phyloP scores from a whole-genome alignment of 2,329 filamentous ascomycete species.

The Mycosphaerella sp. region DNA sequence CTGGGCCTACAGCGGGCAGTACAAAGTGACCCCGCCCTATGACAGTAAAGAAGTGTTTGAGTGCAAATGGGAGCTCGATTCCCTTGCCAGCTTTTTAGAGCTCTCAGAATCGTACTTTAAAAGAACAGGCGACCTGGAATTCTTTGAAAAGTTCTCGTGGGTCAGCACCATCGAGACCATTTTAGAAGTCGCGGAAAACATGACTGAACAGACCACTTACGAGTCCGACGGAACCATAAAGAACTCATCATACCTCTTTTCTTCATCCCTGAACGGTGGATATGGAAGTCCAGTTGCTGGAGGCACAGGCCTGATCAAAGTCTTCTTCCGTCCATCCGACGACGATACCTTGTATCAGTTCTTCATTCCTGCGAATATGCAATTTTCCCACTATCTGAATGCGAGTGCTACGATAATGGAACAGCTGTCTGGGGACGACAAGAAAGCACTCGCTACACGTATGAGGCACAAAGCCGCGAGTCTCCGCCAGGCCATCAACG shows the following conservation, averaged over 20 bases:
- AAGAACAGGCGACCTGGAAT: slow-evolving; percentile 31
- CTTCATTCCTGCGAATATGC: slow-evolving; percentile 54
- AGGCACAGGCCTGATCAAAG: slow-evolving; percentile 42
- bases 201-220: slow-evolving; percentile 15
- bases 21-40: slow-evolving; percentile 40
- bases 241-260: slow-evolving; percentile 4
- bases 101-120: slow-evolving; percentile 43
- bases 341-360: slow-evolving; percentile 44
- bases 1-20: slow-evolving; percentile 47
- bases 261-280: slow-evolving; percentile 32
- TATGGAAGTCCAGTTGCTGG: slow-evolving; percentile 42
- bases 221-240: slow-evolving; percentile 2
- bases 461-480: slow-evolving; percentile 7
- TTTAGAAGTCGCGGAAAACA: slow-evolving; percentile 6
- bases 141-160: slow-evolving; percentile 12
- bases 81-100: slow-evolving; percentile 44
- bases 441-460: neutral
- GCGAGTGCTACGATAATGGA: slow-evolving; percentile 42
- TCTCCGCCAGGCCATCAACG: slow-evolving; percentile 4
- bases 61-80: slow-evolving; percentile 49
- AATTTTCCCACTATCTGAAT: slow-evolving; percentile 60
- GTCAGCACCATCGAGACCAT: slow-evolving; percentile 2
- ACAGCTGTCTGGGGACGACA: neutral
- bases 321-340: slow-evolving; percentile 44
- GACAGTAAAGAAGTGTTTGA: slow-evolving; percentile 42